Percentiles rank a stretch among this genome's conserved stretches.
Evolutionary conservation across 2,329 filamentous ascomycete genomes (phyloP).

Genomic region (Xylariaceae sp.): DNA sequence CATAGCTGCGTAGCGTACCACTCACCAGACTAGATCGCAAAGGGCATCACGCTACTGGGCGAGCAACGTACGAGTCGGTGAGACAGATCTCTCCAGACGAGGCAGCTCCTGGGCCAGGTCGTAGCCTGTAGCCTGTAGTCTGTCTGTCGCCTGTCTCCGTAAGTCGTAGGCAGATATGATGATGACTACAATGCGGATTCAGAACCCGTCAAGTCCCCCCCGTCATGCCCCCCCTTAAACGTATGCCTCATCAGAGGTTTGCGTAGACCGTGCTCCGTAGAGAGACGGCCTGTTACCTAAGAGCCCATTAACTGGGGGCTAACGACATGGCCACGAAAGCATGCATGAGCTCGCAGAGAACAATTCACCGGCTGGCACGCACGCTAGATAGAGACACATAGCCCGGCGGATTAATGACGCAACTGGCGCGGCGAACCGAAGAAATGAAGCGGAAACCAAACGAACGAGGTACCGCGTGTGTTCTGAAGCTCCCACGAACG

Average conservation of each 20-base stretch:
- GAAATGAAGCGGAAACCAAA: slow-evolving; percentile 24
- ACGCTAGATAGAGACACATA: slow-evolving; percentile 20
- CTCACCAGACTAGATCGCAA: slow-evolving; percentile 26
- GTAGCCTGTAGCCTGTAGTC: background rate
- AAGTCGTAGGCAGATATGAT: background rate
- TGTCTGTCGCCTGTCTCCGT: too few relatives aligned
- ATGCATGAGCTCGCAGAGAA: slow-evolving; percentile 40
- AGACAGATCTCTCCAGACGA: slow-evolving; percentile 21
- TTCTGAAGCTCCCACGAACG: slow-evolving; percentile 23
- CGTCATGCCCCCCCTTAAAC: background rate
- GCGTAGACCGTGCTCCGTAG: slow-evolving; percentile 5
- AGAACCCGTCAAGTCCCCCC: slow-evolving; percentile 4
- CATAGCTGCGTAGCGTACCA: slow-evolving; percentile 28
- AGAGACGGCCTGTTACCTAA: slow-evolving; percentile 30
- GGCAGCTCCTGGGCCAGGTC: slow-evolving; percentile 14
- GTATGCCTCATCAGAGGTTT: slow-evolving; percentile 11
- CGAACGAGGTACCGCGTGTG: slow-evolving; percentile 24
- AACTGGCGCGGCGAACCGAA: slow-evolving; percentile 28
- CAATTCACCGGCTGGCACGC: slow-evolving; percentile 33
- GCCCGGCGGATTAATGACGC: slow-evolving; percentile 31
- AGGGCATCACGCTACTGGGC: slow-evolving; percentile 20
- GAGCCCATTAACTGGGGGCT: slow-evolving; percentile 35
- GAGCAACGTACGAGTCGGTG: slow-evolving; percentile 27
- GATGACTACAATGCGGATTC: slow-evolving; percentile 8
- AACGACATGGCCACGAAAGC: slow-evolving; percentile 41